Evolutionary conservation across 2,329 filamentous ascomycete genomes (phyloP).

Genomic region (Metarhizium anisopliae): DNA sequence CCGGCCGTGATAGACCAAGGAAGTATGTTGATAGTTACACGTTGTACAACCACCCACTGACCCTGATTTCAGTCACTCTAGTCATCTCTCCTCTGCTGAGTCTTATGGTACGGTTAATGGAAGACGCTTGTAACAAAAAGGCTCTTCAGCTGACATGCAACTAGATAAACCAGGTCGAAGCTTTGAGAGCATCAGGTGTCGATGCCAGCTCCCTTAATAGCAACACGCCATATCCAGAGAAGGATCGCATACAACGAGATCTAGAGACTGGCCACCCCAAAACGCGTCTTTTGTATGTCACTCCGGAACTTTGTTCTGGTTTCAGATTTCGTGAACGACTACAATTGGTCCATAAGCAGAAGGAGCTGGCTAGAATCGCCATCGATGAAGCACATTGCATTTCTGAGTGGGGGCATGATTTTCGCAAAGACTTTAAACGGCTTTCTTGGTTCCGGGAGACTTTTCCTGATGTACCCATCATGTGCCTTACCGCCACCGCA

Average conservation of each 20-base stretch:
- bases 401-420: slow-evolving; percentile 97
- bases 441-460: slow-evolving; percentile 76
- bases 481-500: slow-evolving; percentile 87
- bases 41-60: background rate
- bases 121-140: slow-evolving; percentile 2
- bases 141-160: slow-evolving; percentile 2
- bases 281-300: slow-evolving; percentile 82
- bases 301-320: slow-evolving; percentile 76
- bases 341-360: slow-evolving; percentile 65
- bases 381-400: slow-evolving; percentile 97
- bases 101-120: slow-evolving; percentile 58
- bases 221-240: slow-evolving; percentile 58
- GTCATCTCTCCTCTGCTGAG: slow-evolving; percentile 84
- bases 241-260: slow-evolving; percentile 64
- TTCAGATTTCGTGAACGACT: slow-evolving; percentile 70
- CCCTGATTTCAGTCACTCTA: slow-evolving; percentile 57
- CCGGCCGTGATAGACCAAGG: slow-evolving; percentile 82
- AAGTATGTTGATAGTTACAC: slow-evolving; percentile 44
- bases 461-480: slow-evolving; percentile 80
- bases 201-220: slow-evolving; percentile 82
- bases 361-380: slow-evolving; percentile 77
- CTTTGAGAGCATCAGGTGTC: slow-evolving; percentile 64
- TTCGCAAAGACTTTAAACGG: slow-evolving; percentile 83
- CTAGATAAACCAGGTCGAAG: slow-evolving; percentile 87
- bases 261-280: slow-evolving; percentile 80